These are phyloP conservation scores for Penicillium sp. DNA, from an alignment of 2,329 filamentous ascomycete genomes.

Conservation along the genomic window DNA sequence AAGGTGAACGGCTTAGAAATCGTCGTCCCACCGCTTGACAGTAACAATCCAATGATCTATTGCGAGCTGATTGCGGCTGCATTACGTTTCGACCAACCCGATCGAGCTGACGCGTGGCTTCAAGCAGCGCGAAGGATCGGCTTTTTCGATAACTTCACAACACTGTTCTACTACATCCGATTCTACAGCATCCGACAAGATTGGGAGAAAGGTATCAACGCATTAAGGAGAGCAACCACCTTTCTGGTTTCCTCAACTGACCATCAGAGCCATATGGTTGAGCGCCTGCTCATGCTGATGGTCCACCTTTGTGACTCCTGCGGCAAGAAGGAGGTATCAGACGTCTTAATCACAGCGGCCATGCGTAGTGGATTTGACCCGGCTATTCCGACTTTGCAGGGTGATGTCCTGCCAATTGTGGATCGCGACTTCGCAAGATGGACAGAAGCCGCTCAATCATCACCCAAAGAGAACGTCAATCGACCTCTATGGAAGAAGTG, in stretches of 20 bases:
- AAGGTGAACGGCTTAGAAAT: slow-evolving; percentile 38
- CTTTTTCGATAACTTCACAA: slow-evolving; percentile 37
- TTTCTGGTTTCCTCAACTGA: slow-evolving; percentile 37
- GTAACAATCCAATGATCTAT: slow-evolving; percentile 34
- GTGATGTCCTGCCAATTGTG: slow-evolving; percentile 24
- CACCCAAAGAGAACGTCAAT: slow-evolving; percentile 15
- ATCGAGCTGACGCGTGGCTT: slow-evolving; percentile 43
- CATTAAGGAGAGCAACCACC: slow-evolving; percentile 34
- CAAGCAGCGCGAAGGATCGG: slow-evolving; percentile 34
- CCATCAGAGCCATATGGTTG: slow-evolving; percentile 25
- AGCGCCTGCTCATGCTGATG: slow-evolving; percentile 40
- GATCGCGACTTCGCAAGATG: slow-evolving; percentile 29
- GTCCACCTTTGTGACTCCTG: slow-evolving; percentile 40
- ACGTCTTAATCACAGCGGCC: slow-evolving; percentile 35
- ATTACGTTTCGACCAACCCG: slow-evolving; percentile 42
- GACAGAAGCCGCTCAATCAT: slow-evolving; percentile 24
- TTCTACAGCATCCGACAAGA: slow-evolving; percentile 38
- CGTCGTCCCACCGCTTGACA: slow-evolving; percentile 35
- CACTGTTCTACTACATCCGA: slow-evolving; percentile 38
- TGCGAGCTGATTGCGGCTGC: slow-evolving; percentile 37
- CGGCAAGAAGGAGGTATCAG: slow-evolving; percentile 27
- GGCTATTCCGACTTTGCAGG: slow-evolving; percentile 23
- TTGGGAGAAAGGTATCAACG: slow-evolving; percentile 36
- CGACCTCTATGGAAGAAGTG: slow-evolving; percentile 33
- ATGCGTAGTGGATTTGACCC: slow-evolving; percentile 37